phyloP scores from a whole-genome alignment of 768 basidiomycete genomes.

The Hysterangium stoloniferum region DNA sequence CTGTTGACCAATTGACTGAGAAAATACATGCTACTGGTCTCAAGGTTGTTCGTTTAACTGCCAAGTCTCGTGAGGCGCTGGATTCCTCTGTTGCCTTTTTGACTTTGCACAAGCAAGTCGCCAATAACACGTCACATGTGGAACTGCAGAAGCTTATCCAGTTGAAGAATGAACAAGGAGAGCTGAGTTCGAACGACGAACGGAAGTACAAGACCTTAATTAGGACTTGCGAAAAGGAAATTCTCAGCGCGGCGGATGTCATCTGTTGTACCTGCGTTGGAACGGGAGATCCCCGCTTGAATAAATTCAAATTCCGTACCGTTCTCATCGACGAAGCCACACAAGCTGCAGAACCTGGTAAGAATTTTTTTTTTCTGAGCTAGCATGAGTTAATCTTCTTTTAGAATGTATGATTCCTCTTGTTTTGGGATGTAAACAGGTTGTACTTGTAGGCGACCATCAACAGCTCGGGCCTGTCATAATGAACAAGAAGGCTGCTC shows the following conservation, averaged over 20 bases:
- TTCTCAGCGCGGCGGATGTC: slow-evolving; percentile 88
- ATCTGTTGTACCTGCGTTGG: slow-evolving; percentile 99
- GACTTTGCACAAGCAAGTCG: slow-evolving; percentile 94
- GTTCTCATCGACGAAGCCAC: slow-evolving; percentile 99
- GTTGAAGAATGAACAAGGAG: slow-evolving; percentile 96
- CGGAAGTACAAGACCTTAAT: slow-evolving; percentile 96
- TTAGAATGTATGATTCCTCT: slow-evolving; percentile 99
- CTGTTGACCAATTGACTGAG: slow-evolving; percentile 97
- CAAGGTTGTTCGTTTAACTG: slow-evolving; percentile 95
- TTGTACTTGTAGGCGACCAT: slow-evolving; percentile 95
- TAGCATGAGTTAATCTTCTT: neutral
- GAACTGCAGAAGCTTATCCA: slow-evolving; percentile 98
- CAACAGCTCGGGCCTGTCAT: slow-evolving; percentile 98
- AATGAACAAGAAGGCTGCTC: slow-evolving; percentile 99
- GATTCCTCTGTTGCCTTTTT: slow-evolving; percentile 94
- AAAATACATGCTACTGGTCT: slow-evolving; percentile 99
- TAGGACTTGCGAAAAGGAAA: slow-evolving; percentile 95
- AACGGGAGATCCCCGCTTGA: slow-evolving; percentile 91
- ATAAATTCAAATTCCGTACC: slow-evolving; percentile 96
- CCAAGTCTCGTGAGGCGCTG: slow-evolving; percentile 96
- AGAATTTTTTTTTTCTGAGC: slow-evolving; percentile 8
- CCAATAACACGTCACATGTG: slow-evolving; percentile 91
- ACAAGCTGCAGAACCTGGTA: slow-evolving; percentile 95
- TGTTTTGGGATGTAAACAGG: slow-evolving; percentile 96
- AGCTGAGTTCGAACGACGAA: slow-evolving; percentile 93